Base-by-base conservation (phyloP, 2,329 filamentous ascomycete genomes). In the Sporothrix phasma region DNA sequence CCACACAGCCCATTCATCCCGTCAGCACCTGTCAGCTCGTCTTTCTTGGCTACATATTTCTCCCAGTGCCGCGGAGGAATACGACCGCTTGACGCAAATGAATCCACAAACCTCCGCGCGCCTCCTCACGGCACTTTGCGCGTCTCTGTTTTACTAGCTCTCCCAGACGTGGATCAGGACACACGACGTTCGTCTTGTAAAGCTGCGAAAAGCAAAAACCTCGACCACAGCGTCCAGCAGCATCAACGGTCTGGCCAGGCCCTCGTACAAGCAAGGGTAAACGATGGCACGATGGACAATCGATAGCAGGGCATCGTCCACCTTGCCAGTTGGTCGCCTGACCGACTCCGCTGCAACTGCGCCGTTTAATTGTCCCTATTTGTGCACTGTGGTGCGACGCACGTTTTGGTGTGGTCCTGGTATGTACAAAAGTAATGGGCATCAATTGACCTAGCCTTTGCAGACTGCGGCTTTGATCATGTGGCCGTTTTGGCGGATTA, bases 401-500 rank as follows among this genome's bases (percentile, higher is more conserved):
- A n/a, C n/a, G n/a, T 31, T 51, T 19, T 53, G 15, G 22, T 7
- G 45, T 15, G 22, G 26, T 3, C n/a, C n/a, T n/a, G n/a, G n/a
- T n/a, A n/a, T n/a, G n/a, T n/a, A n/a, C n/a, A n/a, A n/a, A n/a
- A n/a, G n/a, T n/a, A n/a, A n/a, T n/a, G n/a, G n/a, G n/a, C n/a
- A n/a, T n/a, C n/a, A n/a, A n/a, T 29, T 34, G 22, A 24, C 37
- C 45, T 49, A 43, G 19, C 24, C 41, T 60, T 60, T 60, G 56
- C 56, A 26, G 41, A 56, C 56, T 41, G 56, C 56, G 56, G 56
- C 56, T 58, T 29, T 10, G n/a, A n/a, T n/a, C n/a, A n/a, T n/a
- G n/a, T n/a, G n/a, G n/a, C n/a, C n/a, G n/a, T n/a, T n/a, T n/a
- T n/a, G n/a, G n/a, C n/a, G n/a, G n/a, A n/a, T n/a, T n/a, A n/a